Base-by-base conservation (phyloP, 2,329 filamentous ascomycete genomes). In the Fusarium dimerum region DNA sequence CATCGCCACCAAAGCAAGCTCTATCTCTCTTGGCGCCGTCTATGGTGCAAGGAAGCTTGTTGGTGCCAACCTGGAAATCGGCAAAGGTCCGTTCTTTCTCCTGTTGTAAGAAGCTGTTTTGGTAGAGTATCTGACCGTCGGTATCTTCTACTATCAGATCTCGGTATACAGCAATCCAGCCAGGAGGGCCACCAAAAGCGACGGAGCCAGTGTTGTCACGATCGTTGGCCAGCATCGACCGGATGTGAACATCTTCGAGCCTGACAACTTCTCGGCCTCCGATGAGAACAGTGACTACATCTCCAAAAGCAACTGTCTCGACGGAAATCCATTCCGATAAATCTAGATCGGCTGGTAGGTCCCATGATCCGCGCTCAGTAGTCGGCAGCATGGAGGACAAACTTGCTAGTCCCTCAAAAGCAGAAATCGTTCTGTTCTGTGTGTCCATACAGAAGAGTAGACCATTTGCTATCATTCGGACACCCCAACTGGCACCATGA, bases 41-140 rank as follows among this genome's bases (percentile, higher is more conserved):
- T n/a, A 48, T 41, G 9, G 38, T 48, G 45, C 45, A 48, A 1
- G 45, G 13, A 17, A 48, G 13, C 3, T 15, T 16, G 38, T 48
- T 48, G 12, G 45, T 48, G 12, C 39, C 45, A 11, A 48, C 45
- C 32, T 48, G 39, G 20, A 48, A 48, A 17, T 43, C 46, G 10
- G 17, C 39, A 16, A 48, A 17, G 16, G 26, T 34, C 5, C 20
- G n/a, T 13, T 42, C 38, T 18, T 42, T 43, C 10, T 42, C 13
- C 10, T 36, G 10, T 11, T 11, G 32, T 15, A 12, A 12, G 10
- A 36, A 12, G 32, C 13, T 15, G 32, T 36, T 36, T 10, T 36
- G 10, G 32, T 36, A 36, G 32, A 36, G 32, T 5, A 11, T 11
- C 10, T 15, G 10, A 15, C 32, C 32, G 32, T 36, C 13, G 32